Conservation (phyloP, 495 filamentous ascomycete genomes). For the Ascodesmis nigricans region DNA sequence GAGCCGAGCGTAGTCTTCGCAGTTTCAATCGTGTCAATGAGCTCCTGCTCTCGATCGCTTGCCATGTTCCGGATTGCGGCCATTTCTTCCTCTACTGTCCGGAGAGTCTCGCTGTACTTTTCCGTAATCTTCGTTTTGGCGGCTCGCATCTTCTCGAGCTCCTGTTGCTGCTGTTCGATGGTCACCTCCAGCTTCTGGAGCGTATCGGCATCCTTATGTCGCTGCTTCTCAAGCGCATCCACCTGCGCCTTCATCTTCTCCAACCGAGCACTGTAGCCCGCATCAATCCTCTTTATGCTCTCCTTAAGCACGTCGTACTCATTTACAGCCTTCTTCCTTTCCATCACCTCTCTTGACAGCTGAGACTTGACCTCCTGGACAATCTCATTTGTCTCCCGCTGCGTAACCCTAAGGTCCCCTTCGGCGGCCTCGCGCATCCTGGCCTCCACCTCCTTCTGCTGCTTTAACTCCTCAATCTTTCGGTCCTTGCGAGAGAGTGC, state of each 20-base stretch:
- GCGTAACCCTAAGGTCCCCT: slow-evolving; percentile 35
- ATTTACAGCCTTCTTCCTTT: slow-evolving; percentile 26
- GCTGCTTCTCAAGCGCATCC: slow-evolving; percentile 24
- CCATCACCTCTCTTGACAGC: slow-evolving; percentile 30
- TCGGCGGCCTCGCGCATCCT: slow-evolving; percentile 41
- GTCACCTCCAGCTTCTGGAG: slow-evolving; percentile 26
- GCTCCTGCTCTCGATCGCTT: slow-evolving; percentile 10
- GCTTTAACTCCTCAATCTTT: slow-evolving; percentile 52
- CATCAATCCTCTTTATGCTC: slow-evolving; percentile 42
- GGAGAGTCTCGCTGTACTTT: slow-evolving; percentile 39
- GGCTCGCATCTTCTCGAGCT: slow-evolving; percentile 34
- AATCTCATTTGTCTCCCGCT: slow-evolving; percentile 38
- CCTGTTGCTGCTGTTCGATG: slow-evolving; percentile 29
- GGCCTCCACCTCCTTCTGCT: slow-evolving; percentile 43
- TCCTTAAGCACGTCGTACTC: slow-evolving; percentile 52
- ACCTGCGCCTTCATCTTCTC: slow-evolving; percentile 34
- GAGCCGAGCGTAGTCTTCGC: slow-evolving; percentile 14
- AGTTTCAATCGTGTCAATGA: slow-evolving; percentile 10
- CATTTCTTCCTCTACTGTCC: slow-evolving; percentile 25
- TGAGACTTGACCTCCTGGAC: slow-evolving; percentile 39
- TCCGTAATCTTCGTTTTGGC: slow-evolving; percentile 38
- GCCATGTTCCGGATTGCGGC: slow-evolving; percentile 11
- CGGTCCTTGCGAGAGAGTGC: slow-evolving; percentile 56
- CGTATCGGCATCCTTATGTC: slow-evolving; percentile 24
- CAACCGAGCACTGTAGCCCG: slow-evolving; percentile 31